Conservation (phyloP, 179 eudicot genomes). For the Silene vulgaris region DNA sequence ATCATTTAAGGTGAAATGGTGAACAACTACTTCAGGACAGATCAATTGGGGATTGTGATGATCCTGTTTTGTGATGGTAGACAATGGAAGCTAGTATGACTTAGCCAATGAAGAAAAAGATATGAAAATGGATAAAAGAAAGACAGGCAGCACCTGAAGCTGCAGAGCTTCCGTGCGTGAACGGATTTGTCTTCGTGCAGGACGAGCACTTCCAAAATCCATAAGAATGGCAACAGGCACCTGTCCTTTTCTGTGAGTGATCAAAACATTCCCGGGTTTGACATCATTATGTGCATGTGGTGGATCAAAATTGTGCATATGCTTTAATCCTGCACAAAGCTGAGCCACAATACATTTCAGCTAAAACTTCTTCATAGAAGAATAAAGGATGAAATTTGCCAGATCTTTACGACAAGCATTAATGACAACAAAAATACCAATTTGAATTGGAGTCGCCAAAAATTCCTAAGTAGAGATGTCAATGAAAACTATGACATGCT, state of each 20-base stretch:
- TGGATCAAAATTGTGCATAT: conserved; percentile 87
- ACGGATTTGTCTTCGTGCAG: conserved; percentile 82
- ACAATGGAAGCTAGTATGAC: too few species aligned
- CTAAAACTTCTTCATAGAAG: background rate
- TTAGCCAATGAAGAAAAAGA: background rate
- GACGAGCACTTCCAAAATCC: conserved; percentile 98
- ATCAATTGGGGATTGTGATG: too few species aligned
- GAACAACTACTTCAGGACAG: too few species aligned
- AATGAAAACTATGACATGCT: conserved; percentile 69
- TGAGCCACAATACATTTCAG: conserved; percentile 16
- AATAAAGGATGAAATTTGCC: background rate
- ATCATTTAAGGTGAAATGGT: too few species aligned
- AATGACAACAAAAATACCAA: background rate
- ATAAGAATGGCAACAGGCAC: conserved; percentile 75
- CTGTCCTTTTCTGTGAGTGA: conserved; percentile 76
- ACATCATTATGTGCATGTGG: conserved; percentile 97
- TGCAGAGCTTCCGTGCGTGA: conserved; percentile 88
- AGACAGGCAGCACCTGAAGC: conserved; percentile 54
- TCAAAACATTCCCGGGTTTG: conserved; percentile 84
- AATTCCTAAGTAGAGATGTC: conserved; percentile 73
- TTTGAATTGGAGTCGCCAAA: conserved; percentile 8
- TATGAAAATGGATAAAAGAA: background rate
- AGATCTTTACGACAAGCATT: conserved; percentile 1
- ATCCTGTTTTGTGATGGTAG: too few species aligned
- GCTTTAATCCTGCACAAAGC: conserved; percentile 95